These are phyloP conservation scores for Amauroascus verrucosus DNA, from an alignment of 2,329 filamentous ascomycete species.

Conservation along the genomic window DNA sequence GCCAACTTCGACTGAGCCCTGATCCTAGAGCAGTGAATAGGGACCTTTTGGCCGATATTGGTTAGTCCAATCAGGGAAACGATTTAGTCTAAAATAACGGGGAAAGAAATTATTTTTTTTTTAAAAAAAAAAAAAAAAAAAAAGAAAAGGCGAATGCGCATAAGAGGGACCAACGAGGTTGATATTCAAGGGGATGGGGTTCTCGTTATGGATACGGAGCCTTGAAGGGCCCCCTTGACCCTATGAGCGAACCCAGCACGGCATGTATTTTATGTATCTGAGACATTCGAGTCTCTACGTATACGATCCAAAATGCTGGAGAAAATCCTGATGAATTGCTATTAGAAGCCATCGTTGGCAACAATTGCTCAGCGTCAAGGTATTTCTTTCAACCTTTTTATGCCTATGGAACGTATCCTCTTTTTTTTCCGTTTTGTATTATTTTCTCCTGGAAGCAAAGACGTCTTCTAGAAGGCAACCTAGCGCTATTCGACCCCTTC, in stretches of 20 bases:
- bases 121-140: background rate
- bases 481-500: too few species aligned
- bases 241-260: background rate
- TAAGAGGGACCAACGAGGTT: background rate
- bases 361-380: conserved; percentile 1
- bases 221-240: background rate
- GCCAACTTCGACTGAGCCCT: background rate
- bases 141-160: background rate
- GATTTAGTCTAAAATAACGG: too few species aligned
- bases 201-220: background rate
- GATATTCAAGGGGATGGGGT: background rate
- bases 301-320: conserved; percentile 5
- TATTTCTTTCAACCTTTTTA: background rate
- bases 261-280: conserved; percentile 6
- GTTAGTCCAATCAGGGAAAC: background rate
- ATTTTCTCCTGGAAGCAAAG: background rate
- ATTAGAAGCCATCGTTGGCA: conserved; percentile 1
- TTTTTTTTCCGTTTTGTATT: background rate
- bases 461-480: background rate
- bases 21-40: background rate
- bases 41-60: background rate
- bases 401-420: too few species aligned
- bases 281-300: conserved; percentile 6
- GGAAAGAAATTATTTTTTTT: background rate
- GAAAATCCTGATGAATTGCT: background rate